Percentiles rank a stretch among this genome's conserved stretches.
Evolutionary conservation across 169 alveolate species (phyloP).

Genomic region (Hammondia hammondi): DNA sequence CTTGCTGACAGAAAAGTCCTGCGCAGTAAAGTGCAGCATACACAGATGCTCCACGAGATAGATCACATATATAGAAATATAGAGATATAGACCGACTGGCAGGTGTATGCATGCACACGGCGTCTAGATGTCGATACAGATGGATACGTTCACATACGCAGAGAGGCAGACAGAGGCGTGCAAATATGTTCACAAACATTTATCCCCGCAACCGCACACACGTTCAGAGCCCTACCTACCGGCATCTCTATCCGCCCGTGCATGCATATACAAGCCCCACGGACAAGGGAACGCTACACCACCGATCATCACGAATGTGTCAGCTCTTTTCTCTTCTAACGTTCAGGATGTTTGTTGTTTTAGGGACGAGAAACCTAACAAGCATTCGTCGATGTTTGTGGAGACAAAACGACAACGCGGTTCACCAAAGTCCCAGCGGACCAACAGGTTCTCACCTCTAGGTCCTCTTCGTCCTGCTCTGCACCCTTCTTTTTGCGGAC

Average conservation of each 20-base stretch:
- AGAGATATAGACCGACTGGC: no score
- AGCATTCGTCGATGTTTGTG: no score
- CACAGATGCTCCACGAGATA: neutral
- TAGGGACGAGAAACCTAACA: no score
- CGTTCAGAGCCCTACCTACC: no score
- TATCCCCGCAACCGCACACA: neutral
- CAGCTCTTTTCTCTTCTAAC: no score
- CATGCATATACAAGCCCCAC: no score
- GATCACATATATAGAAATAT: neutral
- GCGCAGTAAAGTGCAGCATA: neutral
- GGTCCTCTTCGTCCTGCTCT: conserved; percentile 36
- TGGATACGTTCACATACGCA: neutral
- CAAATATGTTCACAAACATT: neutral
- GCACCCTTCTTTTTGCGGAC: conserved; percentile 10
- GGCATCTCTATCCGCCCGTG: no score
- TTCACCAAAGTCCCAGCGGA: neutral
- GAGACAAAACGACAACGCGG: no score
- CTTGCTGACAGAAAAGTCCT: conserved; percentile 55
- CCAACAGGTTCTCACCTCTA: conserved; percentile 27
- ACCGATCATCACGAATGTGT: no score
- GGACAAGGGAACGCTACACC: no score
- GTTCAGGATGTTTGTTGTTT: no score
- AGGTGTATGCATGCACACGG: neutral
- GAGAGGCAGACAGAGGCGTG: neutral
- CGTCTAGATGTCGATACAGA: neutral